phyloP scores from a whole-genome alignment of 1,284 basidiomycete species.

The Trichosporon sp. region DNA sequence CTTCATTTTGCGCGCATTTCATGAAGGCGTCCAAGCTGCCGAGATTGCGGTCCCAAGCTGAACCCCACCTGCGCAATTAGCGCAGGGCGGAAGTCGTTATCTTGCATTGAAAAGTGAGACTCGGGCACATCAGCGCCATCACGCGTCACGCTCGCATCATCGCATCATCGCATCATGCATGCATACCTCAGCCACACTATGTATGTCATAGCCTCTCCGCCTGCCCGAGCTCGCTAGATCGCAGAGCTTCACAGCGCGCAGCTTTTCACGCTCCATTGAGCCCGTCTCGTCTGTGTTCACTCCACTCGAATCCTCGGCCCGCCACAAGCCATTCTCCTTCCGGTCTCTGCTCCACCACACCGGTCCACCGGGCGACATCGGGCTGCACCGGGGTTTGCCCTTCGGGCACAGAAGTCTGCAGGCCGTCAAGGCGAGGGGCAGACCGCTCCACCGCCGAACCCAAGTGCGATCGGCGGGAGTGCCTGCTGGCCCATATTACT shows the following conservation, averaged over 20 bases:
- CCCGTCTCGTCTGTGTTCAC: neutral
- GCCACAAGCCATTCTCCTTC: constrained; percentile 1
- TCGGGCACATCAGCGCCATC: constrained; percentile 11
- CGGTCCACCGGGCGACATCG: neutral
- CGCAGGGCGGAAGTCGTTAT: constrained; percentile 4
- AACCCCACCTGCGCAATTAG: neutral
- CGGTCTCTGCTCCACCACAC: neutral
- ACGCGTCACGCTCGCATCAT: constrained; percentile 13
- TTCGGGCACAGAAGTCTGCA: neutral
- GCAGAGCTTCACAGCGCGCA: neutral
- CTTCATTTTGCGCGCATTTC: neutral
- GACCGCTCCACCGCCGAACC: constrained; percentile 4
- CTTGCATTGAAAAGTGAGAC: neutral
- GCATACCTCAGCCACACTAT: constrained; percentile 6
- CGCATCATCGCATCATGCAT: neutral
- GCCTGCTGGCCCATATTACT: constrained; percentile 11
- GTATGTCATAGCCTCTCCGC: neutral
- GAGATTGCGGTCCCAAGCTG: neutral
- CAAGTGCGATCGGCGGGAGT: constrained; percentile 13
- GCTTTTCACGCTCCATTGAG: neutral
- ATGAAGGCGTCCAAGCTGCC: neutral
- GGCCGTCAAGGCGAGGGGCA: neutral
- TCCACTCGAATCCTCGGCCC: neutral
- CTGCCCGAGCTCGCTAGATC: neutral
- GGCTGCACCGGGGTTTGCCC: neutral